These are phyloP conservation scores for Ulvella scutata DNA, from an alignment of 139 green algal genomes.

Conservation along the genomic window DNA sequence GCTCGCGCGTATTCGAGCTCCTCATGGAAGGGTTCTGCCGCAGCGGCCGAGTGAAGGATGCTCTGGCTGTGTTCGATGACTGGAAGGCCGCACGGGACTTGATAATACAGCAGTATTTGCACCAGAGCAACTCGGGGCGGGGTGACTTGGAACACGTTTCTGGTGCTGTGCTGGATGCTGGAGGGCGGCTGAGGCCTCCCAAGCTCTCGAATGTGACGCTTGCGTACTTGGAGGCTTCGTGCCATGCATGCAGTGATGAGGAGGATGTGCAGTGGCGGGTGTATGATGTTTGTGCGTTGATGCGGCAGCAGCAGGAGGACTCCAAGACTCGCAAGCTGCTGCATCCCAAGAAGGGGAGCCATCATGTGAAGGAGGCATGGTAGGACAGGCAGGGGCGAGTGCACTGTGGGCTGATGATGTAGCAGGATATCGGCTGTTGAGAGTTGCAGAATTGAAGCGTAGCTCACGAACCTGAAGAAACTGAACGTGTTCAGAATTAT, in stretches of 20 bases:
- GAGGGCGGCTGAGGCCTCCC: slow-evolving; percentile 4
- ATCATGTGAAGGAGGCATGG: slow-evolving; percentile 21
- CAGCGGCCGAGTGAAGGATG: slow-evolving; percentile 10
- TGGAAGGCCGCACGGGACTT: slow-evolving; percentile 24
- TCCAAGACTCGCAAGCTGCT: slow-evolving; percentile 19
- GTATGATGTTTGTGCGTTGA: slow-evolving; percentile 34
- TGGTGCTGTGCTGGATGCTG: not conserved
- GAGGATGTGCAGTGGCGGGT: slow-evolving; percentile 25
- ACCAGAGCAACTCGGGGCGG: too few relatives aligned
- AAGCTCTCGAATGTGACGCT: slow-evolving; percentile 25
- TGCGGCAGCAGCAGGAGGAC: slow-evolving; percentile 32
- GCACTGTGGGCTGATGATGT: too few relatives aligned
- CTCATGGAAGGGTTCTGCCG: slow-evolving; percentile 28
- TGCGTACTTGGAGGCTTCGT: slow-evolving; percentile 33
- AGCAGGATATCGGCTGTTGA: too few relatives aligned
- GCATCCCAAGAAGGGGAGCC: slow-evolving; percentile 21
- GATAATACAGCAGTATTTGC: not conserved
- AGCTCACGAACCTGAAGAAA: too few relatives aligned
- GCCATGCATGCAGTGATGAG: slow-evolving; percentile 1
- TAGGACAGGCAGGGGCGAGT: too few relatives aligned
- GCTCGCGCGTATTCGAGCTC: slow-evolving; percentile 27
- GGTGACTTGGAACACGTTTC: not conserved
- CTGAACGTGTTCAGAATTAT: too few relatives aligned
- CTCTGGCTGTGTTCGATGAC: slow-evolving; percentile 37
- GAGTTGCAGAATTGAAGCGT: too few relatives aligned